These are phyloP conservation scores for Xerocomellus amylosporus DNA, from an alignment of 768 basidiomycete species.

Conservation along the genomic window DNA sequence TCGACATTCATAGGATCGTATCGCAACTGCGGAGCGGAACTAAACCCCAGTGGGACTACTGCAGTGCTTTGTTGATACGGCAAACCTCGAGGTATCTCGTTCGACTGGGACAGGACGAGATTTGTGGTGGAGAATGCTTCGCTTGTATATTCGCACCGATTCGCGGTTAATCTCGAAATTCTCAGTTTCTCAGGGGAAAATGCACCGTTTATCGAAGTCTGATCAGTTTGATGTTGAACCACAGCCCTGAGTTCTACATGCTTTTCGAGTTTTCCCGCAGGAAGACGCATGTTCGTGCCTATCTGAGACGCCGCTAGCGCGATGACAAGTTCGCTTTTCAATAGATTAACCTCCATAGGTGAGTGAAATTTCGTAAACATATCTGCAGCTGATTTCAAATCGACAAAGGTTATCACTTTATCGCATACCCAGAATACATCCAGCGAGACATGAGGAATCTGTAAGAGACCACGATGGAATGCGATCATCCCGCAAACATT, in stretches of 20 bases:
- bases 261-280: conserved; percentile 16
- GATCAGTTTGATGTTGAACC: conserved; percentile 25
- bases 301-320: conserved; percentile 9
- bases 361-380: conserved; percentile 17
- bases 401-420: conserved; percentile 38
- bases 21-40: conserved; percentile 12
- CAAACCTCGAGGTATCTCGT: conserved; percentile 2
- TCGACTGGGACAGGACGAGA: conserved; percentile 1
- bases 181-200: conserved; percentile 17
- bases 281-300: conserved; percentile 19
- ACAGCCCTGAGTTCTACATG: conserved; percentile 4
- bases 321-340: conserved; percentile 6
- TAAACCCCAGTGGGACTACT: conserved; percentile 2
- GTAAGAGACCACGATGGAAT: conserved; percentile 8
- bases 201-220: conserved; percentile 16
- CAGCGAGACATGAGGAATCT: neutral
- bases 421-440: conserved; percentile 16
- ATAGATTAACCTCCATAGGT: conserved; percentile 14
- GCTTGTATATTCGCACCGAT: conserved; percentile 8
- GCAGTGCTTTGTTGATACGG: conserved; percentile 3
- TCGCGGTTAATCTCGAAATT: conserved; percentile 27
- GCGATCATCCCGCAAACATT: conserved; percentile 75
- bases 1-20: neutral
- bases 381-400: conserved; percentile 20
- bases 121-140: neutral